phyloP scores from a whole-genome alignment of 169 alveolate species.

The Eimeria mitis region DNA sequence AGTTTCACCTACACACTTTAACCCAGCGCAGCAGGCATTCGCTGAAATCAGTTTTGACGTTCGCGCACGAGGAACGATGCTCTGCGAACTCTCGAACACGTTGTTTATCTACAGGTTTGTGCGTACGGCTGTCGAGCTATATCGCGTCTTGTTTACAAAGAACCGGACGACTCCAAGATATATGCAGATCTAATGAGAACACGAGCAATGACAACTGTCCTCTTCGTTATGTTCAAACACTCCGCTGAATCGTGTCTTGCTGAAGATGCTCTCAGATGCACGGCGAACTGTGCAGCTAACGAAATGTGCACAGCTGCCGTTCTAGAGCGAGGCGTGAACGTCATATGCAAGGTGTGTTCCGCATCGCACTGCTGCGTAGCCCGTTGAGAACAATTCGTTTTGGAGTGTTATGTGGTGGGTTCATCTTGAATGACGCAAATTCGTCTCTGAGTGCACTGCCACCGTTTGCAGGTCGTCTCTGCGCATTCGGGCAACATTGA shows the following conservation, averaged over 20 bases:
- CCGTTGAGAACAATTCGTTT: background rate
- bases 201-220: constrained; percentile 76
- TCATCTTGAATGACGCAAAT: background rate
- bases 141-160: constrained; percentile 74
- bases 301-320: constrained; percentile 75
- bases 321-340: constrained; percentile 79
- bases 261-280: constrained; percentile 75
- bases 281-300: constrained; percentile 77
- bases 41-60: background rate
- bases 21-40: background rate
- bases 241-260: constrained; percentile 51
- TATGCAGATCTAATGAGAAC: constrained; percentile 59
- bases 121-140: constrained; percentile 72
- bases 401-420: background rate
- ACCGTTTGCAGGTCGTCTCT: constrained; percentile 56
- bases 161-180: constrained; percentile 67
- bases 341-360: constrained; percentile 68
- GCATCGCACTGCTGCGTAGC: background rate
- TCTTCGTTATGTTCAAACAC: constrained; percentile 78
- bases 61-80: background rate
- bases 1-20: too few relatives aligned
- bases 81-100: background rate
- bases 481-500: constrained; percentile 66
- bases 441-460: background rate
- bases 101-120: constrained; percentile 48